Evolutionary conservation across 1,284 basidiomycete species (phyloP), one percentile per base, ranked within the genome.

Genomic region (Ceratobasidium sp.): DNA sequence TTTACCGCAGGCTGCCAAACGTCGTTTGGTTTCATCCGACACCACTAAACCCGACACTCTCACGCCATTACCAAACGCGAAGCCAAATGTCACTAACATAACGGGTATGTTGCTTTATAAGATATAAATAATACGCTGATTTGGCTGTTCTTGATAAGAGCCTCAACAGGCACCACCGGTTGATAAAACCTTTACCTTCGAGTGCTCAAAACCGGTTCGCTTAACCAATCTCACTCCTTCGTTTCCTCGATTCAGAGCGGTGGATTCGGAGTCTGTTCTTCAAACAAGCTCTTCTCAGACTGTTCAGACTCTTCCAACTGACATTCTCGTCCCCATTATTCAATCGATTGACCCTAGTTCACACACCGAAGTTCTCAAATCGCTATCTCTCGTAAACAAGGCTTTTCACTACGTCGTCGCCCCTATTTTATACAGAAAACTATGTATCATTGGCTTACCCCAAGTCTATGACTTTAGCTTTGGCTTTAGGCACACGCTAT

Each of bases 351-450:
- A 73, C 13, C n/a, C 58, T 3, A 68, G 44, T n/a, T 46, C 42
- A 68, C 66, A 49, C 44, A 40, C 39, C 26, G 53, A 46, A 20
- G 42, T 63, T 23, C 46, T 73, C 10, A 60, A 63, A 23, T 44
- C 42, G 5, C 39, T 73, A 9, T 73, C 70, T 15, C 70, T 73
- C n/a, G 70, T 73, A 42, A 73, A 63, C 40, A 56, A 42, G 40
- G n/a, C 56, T 15, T 39, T 73, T 10, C 56, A 73, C 26, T 56
- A n/a, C 28, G 55, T 58, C 26, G 61, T 73, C 28, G 70, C 70
- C 12, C 70, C 70, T 4, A 60, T 73, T 20, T 23, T 73, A 3
- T 73, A 73, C 28, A 56, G 46, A n/a, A 23, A 33, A 20, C n/a
- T 73, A 7, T 40, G 40, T 10, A 15, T 73, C 13, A 60, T 18